Evolutionary conservation across 1,284 basidiomycete species (phyloP).

Genomic region (Apiotrichum laibachii): DNA sequence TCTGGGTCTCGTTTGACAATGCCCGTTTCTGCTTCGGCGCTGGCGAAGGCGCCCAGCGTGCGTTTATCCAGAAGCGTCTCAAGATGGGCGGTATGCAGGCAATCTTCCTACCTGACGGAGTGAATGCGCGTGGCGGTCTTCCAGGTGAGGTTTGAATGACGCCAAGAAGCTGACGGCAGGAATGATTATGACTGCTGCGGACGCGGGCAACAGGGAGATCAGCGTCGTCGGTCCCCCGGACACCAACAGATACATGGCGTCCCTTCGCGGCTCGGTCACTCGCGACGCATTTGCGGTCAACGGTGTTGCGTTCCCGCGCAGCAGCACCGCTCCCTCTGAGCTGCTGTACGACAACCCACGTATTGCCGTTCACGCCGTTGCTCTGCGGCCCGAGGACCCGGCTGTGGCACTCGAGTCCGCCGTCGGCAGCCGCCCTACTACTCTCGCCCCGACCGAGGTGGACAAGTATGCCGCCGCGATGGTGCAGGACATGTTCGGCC

Average conservation of each 20-base stretch:
- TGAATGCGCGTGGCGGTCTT: conserved; percentile 61
- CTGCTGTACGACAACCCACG: conserved; percentile 27
- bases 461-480: conserved; percentile 12
- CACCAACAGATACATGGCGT: conserved; percentile 66
- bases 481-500: conserved; percentile 32
- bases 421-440: conserved; percentile 1
- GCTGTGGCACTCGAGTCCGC: background rate
- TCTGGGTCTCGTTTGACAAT: conserved; percentile 70
- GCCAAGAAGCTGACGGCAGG: conserved; percentile 54
- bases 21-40: conserved; percentile 82
- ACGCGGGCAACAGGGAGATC: conserved; percentile 62
- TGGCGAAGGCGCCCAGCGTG: conserved; percentile 73
- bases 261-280: conserved; percentile 52
- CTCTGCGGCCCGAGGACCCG: conserved; percentile 17
- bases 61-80: conserved; percentile 65
- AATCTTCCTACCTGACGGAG: conserved; percentile 69
- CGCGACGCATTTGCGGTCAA: conserved; percentile 20
- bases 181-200: conserved; percentile 76
- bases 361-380: conserved; percentile 36
- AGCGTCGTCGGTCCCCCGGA: conserved; percentile 71
- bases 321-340: conserved; percentile 14
- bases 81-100: conserved; percentile 65
- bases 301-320: conserved; percentile 15
- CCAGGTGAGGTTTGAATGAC: conserved; percentile 57
- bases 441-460: background rate